Percentiles rank a stretch among this genome's conserved stretches.
phyloP scores from a whole-genome alignment of 768 basidiomycete species.

The Naematelia aurantialba region DNA sequence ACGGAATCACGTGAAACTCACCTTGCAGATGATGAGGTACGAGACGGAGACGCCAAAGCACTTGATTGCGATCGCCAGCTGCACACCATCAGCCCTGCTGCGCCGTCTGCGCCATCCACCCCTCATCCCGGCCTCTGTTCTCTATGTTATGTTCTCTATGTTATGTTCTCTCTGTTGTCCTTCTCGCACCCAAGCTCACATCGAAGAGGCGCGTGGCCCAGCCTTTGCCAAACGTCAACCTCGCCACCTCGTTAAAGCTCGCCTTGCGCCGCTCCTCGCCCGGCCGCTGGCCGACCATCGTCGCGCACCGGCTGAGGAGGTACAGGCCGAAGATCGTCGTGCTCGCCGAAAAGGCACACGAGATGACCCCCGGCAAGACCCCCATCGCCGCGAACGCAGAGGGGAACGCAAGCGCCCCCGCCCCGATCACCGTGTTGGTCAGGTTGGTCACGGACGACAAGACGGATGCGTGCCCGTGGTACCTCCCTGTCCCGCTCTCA shows the following conservation, averaged over 20 bases:
- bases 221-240: conserved; percentile 77
- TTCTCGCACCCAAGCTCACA: conserved; percentile 40
- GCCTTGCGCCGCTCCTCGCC: conserved; percentile 43
- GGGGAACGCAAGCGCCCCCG: conserved; percentile 57
- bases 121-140: conserved; percentile 1
- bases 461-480: conserved; percentile 29
- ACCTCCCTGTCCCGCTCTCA: neutral
- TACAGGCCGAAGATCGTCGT: conserved; percentile 83
- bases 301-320: conserved; percentile 78
- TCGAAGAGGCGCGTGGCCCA: conserved; percentile 61
- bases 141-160: neutral
- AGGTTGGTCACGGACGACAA: conserved; percentile 52
- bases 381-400: conserved; percentile 84
- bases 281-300: conserved; percentile 54
- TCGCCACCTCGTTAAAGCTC: conserved; percentile 50
- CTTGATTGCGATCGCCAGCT: conserved; percentile 82
- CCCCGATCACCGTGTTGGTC: conserved; percentile 86
- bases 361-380: conserved; percentile 81
- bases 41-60: conserved; percentile 96
- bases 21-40: conserved; percentile 55
- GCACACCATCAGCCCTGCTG: neutral
- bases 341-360: conserved; percentile 73
- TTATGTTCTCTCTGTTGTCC: neutral
- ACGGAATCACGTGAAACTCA: too few species aligned
- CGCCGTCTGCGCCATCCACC: neutral